These are phyloP conservation scores for Sporisorium graminicola DNA, from an alignment of 1,284 basidiomycete species.

Conservation along the genomic window DNA sequence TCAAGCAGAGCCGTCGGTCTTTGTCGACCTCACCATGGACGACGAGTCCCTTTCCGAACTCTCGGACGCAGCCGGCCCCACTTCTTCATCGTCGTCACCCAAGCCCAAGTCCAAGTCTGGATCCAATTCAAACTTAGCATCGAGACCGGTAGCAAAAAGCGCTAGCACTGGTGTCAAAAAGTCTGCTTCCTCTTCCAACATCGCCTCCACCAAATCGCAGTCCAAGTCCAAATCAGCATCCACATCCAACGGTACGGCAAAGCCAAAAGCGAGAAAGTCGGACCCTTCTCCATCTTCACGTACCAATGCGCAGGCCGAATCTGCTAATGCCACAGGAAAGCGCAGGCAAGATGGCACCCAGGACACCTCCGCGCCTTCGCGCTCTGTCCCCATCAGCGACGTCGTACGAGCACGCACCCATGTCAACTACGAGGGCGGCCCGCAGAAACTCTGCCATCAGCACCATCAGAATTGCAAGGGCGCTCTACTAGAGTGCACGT, in stretches of 20 bases:
- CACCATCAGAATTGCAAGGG: slow-evolving; percentile 45
- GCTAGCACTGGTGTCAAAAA: slow-evolving; percentile 5
- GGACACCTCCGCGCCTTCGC: slow-evolving; percentile 4
- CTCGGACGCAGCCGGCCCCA: slow-evolving; percentile 17
- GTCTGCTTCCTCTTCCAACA: slow-evolving; percentile 26
- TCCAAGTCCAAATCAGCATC: slow-evolving; percentile 5
- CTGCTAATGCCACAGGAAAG: slow-evolving; percentile 21
- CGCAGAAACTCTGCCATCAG: slow-evolving; percentile 41
- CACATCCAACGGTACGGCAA: slow-evolving; percentile 11
- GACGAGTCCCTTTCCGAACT: slow-evolving; percentile 38
- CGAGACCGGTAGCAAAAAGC: background rate
- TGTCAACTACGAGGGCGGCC: slow-evolving; percentile 27
- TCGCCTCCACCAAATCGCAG: background rate
- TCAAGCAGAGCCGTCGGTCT: slow-evolving; percentile 7
- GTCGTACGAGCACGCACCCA: slow-evolving; percentile 38
- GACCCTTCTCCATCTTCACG: slow-evolving; percentile 11
- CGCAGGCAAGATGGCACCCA: slow-evolving; percentile 9
- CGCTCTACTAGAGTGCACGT: slow-evolving; percentile 47
- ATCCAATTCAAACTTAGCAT: slow-evolving; percentile 1
- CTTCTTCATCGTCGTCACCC: slow-evolving; percentile 8
- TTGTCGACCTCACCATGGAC: slow-evolving; percentile 36
- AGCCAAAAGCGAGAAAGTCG: slow-evolving; percentile 31
- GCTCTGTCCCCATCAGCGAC: slow-evolving; percentile 27
- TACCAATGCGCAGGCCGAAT: background rate
- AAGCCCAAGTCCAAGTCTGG: slow-evolving; percentile 17